Evolutionary conservation across 768 basidiomycete genomes (phyloP).

Genomic region (Rhizopogon vesiculosus): DNA sequence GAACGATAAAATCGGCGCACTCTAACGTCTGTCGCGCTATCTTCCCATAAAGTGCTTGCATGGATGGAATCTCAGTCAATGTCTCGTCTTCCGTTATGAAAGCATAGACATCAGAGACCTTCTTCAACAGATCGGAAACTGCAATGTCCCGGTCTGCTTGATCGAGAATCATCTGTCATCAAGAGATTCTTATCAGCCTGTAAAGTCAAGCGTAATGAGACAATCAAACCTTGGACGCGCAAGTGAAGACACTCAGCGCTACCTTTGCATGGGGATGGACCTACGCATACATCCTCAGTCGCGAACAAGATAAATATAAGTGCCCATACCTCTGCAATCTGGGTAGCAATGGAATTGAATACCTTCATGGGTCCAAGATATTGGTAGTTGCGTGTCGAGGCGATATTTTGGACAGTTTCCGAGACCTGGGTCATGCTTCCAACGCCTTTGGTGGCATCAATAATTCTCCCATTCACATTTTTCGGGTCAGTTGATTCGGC

Average conservation of each 20-base stretch:
- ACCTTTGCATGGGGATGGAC: slow-evolving; percentile 2
- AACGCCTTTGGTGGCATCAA: too few species aligned
- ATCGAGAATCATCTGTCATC: not conserved
- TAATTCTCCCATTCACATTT: too few species aligned
- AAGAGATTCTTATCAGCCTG: not conserved
- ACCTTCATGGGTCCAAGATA: not conserved
- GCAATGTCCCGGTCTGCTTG: not conserved
- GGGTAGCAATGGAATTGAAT: not conserved
- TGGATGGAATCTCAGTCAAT: not conserved
- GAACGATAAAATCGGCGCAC: slow-evolving; percentile 4
- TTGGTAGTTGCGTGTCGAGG: not conserved
- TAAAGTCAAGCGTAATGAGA: not conserved
- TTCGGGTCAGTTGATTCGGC: too few species aligned
- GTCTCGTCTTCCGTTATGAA: not conserved
- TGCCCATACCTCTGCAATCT: not conserved
- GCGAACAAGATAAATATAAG: too few species aligned
- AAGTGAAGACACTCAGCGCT: not conserved
- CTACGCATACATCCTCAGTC: not conserved
- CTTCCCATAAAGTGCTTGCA: not conserved
- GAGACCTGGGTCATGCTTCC: too few species aligned
- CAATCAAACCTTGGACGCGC: not conserved
- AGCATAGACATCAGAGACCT: not conserved
- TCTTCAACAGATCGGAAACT: not conserved
- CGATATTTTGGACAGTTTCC: too few species aligned
- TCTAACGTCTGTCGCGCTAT: not conserved